Conservation (phyloP, 2,329 filamentous ascomycete species). For the Teratosphaeria pseudoeucalypti region DNA sequence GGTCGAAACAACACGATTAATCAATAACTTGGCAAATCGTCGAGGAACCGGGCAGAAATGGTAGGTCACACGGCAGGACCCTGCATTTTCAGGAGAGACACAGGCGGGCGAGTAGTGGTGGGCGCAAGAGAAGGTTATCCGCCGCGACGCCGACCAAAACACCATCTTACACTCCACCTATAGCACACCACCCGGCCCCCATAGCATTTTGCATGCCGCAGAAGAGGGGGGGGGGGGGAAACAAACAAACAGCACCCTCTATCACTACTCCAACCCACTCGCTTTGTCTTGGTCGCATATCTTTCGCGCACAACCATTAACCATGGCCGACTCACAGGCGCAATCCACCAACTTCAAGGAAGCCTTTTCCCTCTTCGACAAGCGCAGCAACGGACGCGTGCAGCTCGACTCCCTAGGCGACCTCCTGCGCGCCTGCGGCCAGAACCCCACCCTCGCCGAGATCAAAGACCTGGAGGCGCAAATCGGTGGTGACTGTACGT, state of each 20-base stretch:
- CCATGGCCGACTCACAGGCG: slow-evolving; percentile 40
- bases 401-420: slow-evolving; percentile 79
- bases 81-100: not conserved
- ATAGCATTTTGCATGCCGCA: not conserved
- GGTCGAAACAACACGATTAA: not conserved
- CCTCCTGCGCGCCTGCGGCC: slow-evolving; percentile 87
- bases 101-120: not conserved
- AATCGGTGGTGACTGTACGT: slow-evolving; percentile 74
- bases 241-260: not conserved
- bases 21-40: not conserved
- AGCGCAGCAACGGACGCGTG: slow-evolving; percentile 93
- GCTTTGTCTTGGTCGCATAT: not conserved
- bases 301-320: slow-evolving; percentile 7
- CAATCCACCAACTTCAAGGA: slow-evolving; percentile 99
- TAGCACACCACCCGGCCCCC: too few relatives aligned
- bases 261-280: not conserved
- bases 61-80: not conserved
- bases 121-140: not conserved
- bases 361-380: slow-evolving; percentile 99
- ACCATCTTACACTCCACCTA: not conserved
- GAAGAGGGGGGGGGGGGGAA: not conserved
- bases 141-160: not conserved
- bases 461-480: slow-evolving; percentile 86
- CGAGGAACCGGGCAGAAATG: not conserved
- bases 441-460: slow-evolving; percentile 92